Evolutionary conservation across 331 rosid genomes (phyloP).

Genomic region (Telfairia occidentalis): DNA sequence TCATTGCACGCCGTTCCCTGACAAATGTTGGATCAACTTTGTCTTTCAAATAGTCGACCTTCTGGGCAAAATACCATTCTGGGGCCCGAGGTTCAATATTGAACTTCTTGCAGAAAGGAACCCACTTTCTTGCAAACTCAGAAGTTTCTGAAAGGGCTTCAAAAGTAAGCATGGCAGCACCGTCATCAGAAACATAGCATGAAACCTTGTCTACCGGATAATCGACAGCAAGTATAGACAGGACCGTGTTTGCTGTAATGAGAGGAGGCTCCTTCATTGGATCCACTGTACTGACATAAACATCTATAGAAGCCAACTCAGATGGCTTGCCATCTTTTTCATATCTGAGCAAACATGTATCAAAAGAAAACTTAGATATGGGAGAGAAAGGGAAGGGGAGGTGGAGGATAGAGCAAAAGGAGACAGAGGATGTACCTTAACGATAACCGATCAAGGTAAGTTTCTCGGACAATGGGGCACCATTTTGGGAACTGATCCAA

Average conservation of each 20-base stretch:
- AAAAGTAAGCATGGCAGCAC: conserved; percentile 76
- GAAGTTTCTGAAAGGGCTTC: conserved; percentile 73
- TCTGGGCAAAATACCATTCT: conserved; percentile 67
- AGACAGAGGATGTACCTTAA: conserved; percentile 28
- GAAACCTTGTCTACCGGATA: conserved; percentile 72
- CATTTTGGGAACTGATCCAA: conserved; percentile 70
- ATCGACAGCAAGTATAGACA: conserved; percentile 73
- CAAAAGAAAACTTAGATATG: neutral
- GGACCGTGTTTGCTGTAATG: conserved; percentile 77
- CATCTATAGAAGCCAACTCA: conserved; percentile 43
- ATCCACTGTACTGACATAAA: conserved; percentile 67
- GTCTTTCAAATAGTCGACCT: conserved; percentile 56
- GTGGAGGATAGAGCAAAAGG: neutral
- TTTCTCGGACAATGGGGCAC: conserved; percentile 60
- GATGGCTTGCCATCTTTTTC: conserved; percentile 71
- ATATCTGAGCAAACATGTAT: conserved; percentile 29
- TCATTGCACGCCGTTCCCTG: conserved; percentile 78
- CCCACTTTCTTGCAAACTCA: conserved; percentile 83
- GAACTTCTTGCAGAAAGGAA: conserved; percentile 76
- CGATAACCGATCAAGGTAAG: conserved; percentile 69
- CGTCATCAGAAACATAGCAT: conserved; percentile 85
- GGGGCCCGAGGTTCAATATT: conserved; percentile 87
- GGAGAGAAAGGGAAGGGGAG: neutral
- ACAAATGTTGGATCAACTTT: conserved; percentile 57
- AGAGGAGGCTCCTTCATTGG: conserved; percentile 73